A percentile compares a stretch with the other conserved stretches of the same genome.
Evolutionary conservation across 1,284 basidiomycete genomes (phyloP).

Genomic region (Chalciporus sp.): DNA sequence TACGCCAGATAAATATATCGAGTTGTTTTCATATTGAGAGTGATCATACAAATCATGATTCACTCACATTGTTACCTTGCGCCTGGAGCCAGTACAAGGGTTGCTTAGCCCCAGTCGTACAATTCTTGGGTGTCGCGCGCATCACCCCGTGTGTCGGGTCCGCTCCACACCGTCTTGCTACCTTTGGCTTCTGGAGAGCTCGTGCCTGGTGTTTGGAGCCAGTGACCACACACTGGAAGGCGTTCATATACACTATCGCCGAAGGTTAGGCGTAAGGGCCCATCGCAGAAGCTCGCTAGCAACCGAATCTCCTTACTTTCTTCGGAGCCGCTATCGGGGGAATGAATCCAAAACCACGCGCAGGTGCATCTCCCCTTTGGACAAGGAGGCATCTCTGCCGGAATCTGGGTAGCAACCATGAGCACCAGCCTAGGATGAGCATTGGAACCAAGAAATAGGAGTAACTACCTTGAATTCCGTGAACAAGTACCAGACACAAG

Average conservation of each 20-base stretch:
- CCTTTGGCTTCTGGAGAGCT: slow-evolving; percentile 47
- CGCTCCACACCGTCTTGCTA: slow-evolving; percentile 56
- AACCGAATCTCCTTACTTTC: slow-evolving; percentile 39
- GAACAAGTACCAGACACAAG: slow-evolving; percentile 65
- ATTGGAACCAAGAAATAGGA: background rate
- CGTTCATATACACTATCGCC: slow-evolving; percentile 64
- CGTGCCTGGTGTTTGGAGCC: slow-evolving; percentile 51
- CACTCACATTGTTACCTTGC: slow-evolving; percentile 55
- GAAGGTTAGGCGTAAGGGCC: background rate
- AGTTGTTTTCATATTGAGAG: background rate
- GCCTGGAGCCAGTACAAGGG: slow-evolving; percentile 65
- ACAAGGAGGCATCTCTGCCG: slow-evolving; percentile 64
- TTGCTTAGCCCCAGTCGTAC: slow-evolving; percentile 59
- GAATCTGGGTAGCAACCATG: slow-evolving; percentile 41
- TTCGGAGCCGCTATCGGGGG: slow-evolving; percentile 44
- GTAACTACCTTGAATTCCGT: slow-evolving; percentile 48
- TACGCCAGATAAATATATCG: slow-evolving; percentile 9
- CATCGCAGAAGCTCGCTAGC: background rate
- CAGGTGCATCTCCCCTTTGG: slow-evolving; percentile 69
- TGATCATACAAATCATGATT: background rate
- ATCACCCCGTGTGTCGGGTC: slow-evolving; percentile 45
- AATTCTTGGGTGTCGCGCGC: slow-evolving; percentile 51
- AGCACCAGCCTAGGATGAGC: background rate
- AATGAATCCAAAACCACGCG: slow-evolving; percentile 73
- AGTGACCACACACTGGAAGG: slow-evolving; percentile 65